Base-by-base conservation (phyloP, 495 filamentous ascomycete species). In the Talaromyces trachyspermus region DNA sequence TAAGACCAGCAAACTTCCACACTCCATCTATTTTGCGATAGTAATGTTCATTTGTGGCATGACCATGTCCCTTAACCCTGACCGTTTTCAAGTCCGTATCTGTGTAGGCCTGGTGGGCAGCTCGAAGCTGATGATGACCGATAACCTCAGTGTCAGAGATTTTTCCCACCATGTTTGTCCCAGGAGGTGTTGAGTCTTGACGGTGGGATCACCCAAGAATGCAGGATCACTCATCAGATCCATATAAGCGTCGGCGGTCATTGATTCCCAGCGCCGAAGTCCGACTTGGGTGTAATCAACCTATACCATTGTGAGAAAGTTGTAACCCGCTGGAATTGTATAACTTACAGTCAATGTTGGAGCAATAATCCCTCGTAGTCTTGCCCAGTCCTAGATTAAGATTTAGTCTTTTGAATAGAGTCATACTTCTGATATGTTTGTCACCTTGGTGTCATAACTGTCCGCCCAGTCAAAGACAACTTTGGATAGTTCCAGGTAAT, bases 1-100 rank as follows among this genome's bases (percentile, higher is more conserved):
- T 68, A 43, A 91, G 65, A 1, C 86, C 86, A 1, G 85, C 84
- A 63, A 89, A 87, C 67, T 89, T 91, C 86, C 86, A 90, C 48
- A 80, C 77, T 4, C 84, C 84, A 53, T 87, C 66, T 17, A 87
- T 67, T 74, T 85, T 88, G 46, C 69, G 72, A 63, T 89, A 89
- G 61, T 77, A 85, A 59, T 86, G 80, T 53, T 75, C 75, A 60
- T 84, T 86, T 47, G 78, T 80, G 43, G 75, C 78, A 65, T 90
- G 85, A 12, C 75, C 77, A 55, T 89, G 85, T 0, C 68, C 70
- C 18, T 68, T 66, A 12, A 59, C 43, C 41, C 56, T 61, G 4
- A 71, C 64, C 24, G 55, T 55, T 27, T 59, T 36, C 37, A 63
- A 15, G 1, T 41, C 48, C 1, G 24, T 43, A 22, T 61, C 54